A percentile compares a stretch with the other conserved stretches of the same genome.
Evolutionary conservation across 169 alveolate genomes (phyloP).

Genomic region (Theileria annulata): DNA sequence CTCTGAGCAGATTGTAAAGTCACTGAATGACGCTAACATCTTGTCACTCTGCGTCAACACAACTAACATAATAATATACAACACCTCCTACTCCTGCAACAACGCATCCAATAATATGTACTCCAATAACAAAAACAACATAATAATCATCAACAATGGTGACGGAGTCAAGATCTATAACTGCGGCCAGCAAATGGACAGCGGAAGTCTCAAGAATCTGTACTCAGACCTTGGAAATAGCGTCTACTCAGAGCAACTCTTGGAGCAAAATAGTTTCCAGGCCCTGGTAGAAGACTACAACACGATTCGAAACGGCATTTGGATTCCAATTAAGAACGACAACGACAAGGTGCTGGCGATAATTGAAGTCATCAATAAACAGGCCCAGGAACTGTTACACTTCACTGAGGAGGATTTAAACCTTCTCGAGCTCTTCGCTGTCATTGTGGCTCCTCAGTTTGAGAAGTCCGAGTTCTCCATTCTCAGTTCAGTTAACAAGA

Average conservation of each 20-base stretch:
- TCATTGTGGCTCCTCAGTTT: slow-evolving; percentile 66
- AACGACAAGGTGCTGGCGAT: slow-evolving; percentile 60
- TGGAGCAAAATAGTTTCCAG: not conserved
- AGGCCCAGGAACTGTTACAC: slow-evolving; percentile 60
- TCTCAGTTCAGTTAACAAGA: slow-evolving; percentile 28
- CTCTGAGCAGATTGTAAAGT: slow-evolving; percentile 51
- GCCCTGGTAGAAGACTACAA: not conserved
- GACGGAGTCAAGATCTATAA: not conserved
- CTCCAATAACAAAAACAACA: not conserved
- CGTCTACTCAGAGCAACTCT: not conserved
- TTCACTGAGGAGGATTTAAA: slow-evolving; percentile 59
- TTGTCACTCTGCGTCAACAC: slow-evolving; percentile 52
- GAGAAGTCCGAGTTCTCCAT: slow-evolving; percentile 64
- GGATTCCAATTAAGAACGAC: slow-evolving; percentile 67
- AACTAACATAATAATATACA: not conserved
- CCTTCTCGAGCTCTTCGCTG: slow-evolving; percentile 56
- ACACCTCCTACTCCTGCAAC: not conserved
- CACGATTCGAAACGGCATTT: slow-evolving; percentile 42
- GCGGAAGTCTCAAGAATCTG: not conserved
- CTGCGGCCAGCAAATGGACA: not conserved
- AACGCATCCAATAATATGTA: not conserved
- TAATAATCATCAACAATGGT: not conserved
- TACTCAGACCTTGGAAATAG: not conserved
- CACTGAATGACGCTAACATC: slow-evolving; percentile 38
- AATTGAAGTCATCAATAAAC: slow-evolving; percentile 64